Evolutionary conservation across 2,329 filamentous ascomycete genomes (phyloP).

Genomic region (Ascochyta fabae): DNA sequence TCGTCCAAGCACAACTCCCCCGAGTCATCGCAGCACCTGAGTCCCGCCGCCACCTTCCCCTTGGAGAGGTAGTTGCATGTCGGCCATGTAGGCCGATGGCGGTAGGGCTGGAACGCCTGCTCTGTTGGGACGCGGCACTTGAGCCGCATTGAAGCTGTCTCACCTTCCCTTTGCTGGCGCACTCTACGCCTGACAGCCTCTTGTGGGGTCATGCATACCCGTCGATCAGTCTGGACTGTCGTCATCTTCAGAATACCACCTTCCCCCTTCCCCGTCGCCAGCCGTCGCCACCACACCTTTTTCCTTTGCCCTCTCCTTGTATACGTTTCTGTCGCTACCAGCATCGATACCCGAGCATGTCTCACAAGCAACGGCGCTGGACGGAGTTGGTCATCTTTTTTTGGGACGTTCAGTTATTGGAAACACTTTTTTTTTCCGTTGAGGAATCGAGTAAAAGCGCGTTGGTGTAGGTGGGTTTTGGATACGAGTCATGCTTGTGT

Average conservation of each 20-base stretch:
- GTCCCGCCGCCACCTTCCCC: slow-evolving; percentile 43
- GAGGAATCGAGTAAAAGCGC: slow-evolving; percentile 4
- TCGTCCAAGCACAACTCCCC: slow-evolving; percentile 50
- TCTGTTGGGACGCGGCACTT: slow-evolving; percentile 14
- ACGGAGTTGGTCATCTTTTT: slow-evolving; percentile 19
- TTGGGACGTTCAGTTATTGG: neutral
- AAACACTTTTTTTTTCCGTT: neutral
- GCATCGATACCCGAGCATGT: slow-evolving; percentile 32
- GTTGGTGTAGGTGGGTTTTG: neutral
- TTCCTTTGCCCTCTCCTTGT: slow-evolving; percentile 1
- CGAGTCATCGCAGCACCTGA: slow-evolving; percentile 48
- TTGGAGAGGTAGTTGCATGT: slow-evolving; percentile 32
- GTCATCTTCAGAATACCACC: slow-evolving; percentile 2
- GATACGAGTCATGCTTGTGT: neutral
- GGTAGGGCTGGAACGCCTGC: slow-evolving; percentile 11
- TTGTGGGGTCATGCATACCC: slow-evolving; percentile 13
- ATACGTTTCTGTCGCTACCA: slow-evolving; percentile 15
- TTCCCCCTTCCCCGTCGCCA: neutral
- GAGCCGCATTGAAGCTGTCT: slow-evolving; percentile 18
- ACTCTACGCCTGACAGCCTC: slow-evolving; percentile 1
- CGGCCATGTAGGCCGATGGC: slow-evolving; percentile 22
- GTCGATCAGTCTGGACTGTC: slow-evolving; percentile 9
- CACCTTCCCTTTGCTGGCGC: slow-evolving; percentile 19
- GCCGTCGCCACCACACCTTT: slow-evolving; percentile 5
- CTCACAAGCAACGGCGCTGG: slow-evolving; percentile 25